Evolutionary conservation across 2,329 filamentous ascomycete genomes (phyloP).

Genomic region (Cytospora leucostoma): DNA sequence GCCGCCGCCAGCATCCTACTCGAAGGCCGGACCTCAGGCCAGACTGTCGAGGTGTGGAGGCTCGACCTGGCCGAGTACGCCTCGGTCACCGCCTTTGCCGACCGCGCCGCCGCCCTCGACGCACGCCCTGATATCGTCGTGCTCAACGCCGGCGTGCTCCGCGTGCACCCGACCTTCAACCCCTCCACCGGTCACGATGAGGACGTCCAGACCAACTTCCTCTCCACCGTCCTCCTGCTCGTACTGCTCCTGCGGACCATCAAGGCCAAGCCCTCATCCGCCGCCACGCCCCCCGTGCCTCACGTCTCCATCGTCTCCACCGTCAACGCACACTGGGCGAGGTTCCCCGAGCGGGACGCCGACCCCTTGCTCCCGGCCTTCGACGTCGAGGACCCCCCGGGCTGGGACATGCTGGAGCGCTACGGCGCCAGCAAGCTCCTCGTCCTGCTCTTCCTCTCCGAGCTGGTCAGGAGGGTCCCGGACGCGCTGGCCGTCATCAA

Average conservation of each 20-base stretch:
- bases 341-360: conserved; percentile 28
- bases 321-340: conserved; percentile 29
- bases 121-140: neutral
- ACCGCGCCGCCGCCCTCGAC: neutral
- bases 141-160: conserved; percentile 14
- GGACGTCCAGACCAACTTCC: conserved; percentile 14
- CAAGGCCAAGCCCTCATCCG: neutral
- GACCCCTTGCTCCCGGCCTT: conserved; percentile 29
- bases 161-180: neutral
- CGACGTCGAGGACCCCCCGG: conserved; percentile 19
- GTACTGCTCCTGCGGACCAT: neutral
- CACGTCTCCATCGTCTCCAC: conserved; percentile 30
- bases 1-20: neutral
- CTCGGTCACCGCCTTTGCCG: neutral
- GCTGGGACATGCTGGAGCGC: conserved; percentile 28
- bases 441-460: conserved; percentile 38
- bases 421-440: conserved; percentile 35
- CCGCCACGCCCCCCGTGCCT: neutral
- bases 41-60: neutral
- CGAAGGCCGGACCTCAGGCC: neutral
- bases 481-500: conserved; percentile 30
- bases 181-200: conserved; percentile 16
- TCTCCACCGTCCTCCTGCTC: conserved; percentile 14
- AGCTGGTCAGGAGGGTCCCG: conserved; percentile 35
- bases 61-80: neutral